Percentiles rank a stretch among this genome's conserved stretches.
Evolutionary conservation across 495 filamentous ascomycete genomes (phyloP).

Genomic region (Cetradonia linearis): DNA sequence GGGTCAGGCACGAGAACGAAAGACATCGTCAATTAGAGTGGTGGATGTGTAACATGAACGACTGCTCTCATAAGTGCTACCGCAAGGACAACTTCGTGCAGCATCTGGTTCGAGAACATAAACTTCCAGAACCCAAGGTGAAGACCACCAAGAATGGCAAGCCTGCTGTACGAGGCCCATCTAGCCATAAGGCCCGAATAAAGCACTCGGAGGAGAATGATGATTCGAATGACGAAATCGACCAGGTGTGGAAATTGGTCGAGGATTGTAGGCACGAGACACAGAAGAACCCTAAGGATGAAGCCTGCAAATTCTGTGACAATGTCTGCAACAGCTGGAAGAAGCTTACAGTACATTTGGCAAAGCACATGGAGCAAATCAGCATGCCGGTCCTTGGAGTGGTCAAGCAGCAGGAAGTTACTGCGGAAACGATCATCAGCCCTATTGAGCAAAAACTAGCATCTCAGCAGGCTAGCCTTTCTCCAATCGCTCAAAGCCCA

Average conservation of each 20-base stretch:
- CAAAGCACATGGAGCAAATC: slow-evolving; percentile 95
- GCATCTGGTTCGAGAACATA: slow-evolving; percentile 90
- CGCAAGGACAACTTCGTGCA: slow-evolving; percentile 94
- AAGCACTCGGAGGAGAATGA: slow-evolving; percentile 37
- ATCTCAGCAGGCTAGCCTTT: slow-evolving; percentile 29
- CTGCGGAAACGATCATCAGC: slow-evolving; percentile 52
- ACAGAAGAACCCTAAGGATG: slow-evolving; percentile 52
- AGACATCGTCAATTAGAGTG: slow-evolving; percentile 84
- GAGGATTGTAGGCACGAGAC: slow-evolving; percentile 71
- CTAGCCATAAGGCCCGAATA: slow-evolving; percentile 24
- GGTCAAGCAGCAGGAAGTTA: slow-evolving; percentile 48
- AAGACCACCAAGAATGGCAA: slow-evolving; percentile 34
- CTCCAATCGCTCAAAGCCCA: slow-evolving; percentile 18
- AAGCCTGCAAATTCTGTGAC: slow-evolving; percentile 85
- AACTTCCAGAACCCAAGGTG: slow-evolving; percentile 68
- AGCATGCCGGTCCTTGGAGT: slow-evolving; percentile 75
- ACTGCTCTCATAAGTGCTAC: slow-evolving; percentile 77
- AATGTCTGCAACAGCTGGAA: slow-evolving; percentile 79
- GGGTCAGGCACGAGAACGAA: slow-evolving; percentile 94
- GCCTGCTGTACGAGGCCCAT: slow-evolving; percentile 25
- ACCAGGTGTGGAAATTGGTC: slow-evolving; percentile 62
- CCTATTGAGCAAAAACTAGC: slow-evolving; percentile 46
- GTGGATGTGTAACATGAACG: slow-evolving; percentile 76
- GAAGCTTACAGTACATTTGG: slow-evolving; percentile 86
- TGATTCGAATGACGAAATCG: slow-evolving; percentile 43